Base-by-base conservation (phyloP, 257 asterid genomes). In the Leptodermis oblonga region DNA sequence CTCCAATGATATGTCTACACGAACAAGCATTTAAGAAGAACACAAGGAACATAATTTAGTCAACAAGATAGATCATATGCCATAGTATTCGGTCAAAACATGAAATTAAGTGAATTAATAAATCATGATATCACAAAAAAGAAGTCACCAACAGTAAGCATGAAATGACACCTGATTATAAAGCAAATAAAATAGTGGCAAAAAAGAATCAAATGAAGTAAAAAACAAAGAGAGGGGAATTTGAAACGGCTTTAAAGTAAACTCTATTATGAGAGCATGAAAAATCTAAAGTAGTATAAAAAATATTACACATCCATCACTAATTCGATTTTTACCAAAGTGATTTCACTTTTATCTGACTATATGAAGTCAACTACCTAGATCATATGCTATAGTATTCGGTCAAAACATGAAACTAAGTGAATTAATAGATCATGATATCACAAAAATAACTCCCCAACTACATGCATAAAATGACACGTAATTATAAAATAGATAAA, bases 211-310 rank as follows among this genome's bases (percentile, higher is more conserved):
- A 61, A 15, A n/a, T 20, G 13, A 20, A 34, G 11, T 49, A 12
- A 63, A 48, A 56, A 48, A n/a, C 4, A 33, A 13, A 41, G 43
- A 22, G 43, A 62, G 74, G 14, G 55, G 37, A 45, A 70, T 26
- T 55, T 59, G 5, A 3, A 22, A 25, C 36, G 48, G 51, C 30
- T 15, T 0, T 61, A 4, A 25, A 6, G 45, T 46, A 11, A 28
- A 67, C 59, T 45, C 75, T 28, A 53, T 42, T 73, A n/a, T n/a
- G n/a, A n/a, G n/a, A n/a, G n/a, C n/a, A n/a, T n/a, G n/a, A n/a
- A n/a, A n/a, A n/a, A n/a, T n/a, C n/a, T n/a, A n/a, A n/a, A n/a
- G n/a, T n/a, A n/a, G n/a, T n/a, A n/a, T n/a, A n/a, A n/a, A n/a
- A n/a, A n/a, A n/a, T n/a, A n/a, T n/a, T n/a, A n/a, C n/a, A n/a